Conservation (phyloP, 345 rosid genomes). For the Streptanthus diversifolius region DNA sequence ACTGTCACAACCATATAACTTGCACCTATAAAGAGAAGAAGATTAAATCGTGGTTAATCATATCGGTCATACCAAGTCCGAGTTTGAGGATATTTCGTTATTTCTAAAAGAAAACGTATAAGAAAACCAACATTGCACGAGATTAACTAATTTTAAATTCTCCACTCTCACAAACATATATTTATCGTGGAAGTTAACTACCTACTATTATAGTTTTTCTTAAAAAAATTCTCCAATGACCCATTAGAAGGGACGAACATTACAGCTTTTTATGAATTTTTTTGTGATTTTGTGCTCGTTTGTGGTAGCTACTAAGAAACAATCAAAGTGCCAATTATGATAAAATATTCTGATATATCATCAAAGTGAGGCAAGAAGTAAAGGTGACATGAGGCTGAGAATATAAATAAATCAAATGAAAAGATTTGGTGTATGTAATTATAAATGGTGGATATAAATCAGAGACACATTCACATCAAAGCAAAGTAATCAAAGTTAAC, state of each 20-base stretch:
- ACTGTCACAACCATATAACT: too few species aligned
- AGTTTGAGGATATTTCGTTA: not conserved
- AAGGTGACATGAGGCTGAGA: slow-evolving; percentile 19
- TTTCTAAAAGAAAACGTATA: not conserved
- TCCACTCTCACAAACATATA: too few species aligned
- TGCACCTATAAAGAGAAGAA: too few species aligned
- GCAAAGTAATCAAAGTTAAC: too few species aligned
- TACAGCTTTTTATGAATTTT: slow-evolving; percentile 6
- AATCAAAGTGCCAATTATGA: not conserved
- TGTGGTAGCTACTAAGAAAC: not conserved
- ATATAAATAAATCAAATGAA: not conserved
- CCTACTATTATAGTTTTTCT: too few species aligned
- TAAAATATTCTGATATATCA: slow-evolving; percentile 16
- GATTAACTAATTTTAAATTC: too few species aligned
- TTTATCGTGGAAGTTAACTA: too few species aligned
- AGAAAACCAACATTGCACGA: slow-evolving; percentile 1
- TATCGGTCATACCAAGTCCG: not conserved
- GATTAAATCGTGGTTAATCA: too few species aligned
- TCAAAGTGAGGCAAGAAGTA: slow-evolving; percentile 35
- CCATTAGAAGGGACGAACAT: slow-evolving; percentile 16
- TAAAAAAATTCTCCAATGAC: too few species aligned
- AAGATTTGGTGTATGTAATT: slow-evolving; percentile 22
- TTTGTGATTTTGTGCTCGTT: slow-evolving; percentile 13
- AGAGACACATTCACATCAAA: too few species aligned
- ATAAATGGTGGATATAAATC: slow-evolving; percentile 26